Evolutionary conservation across 108 stramenopile species (phyloP).

Genomic region (Stephanodiscus triporus): DNA sequence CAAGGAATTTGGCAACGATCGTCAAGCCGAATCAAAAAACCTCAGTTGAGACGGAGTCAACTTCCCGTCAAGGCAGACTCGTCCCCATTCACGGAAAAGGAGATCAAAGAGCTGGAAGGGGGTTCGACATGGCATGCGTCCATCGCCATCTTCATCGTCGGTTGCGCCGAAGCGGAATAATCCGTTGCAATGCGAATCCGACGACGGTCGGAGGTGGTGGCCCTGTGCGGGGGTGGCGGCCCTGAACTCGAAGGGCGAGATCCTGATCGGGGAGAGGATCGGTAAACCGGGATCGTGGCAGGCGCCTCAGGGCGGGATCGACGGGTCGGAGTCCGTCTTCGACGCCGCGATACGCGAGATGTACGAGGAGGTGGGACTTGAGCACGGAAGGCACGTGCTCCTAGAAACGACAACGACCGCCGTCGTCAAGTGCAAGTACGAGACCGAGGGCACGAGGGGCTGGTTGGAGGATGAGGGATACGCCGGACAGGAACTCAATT

Average conservation of each 20-base stretch:
- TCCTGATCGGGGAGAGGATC: conserved; percentile 56
- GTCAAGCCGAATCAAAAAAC: no score
- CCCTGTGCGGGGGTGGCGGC: conserved; percentile 57
- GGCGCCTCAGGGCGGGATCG: conserved; percentile 60
- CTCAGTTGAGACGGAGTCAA: no score
- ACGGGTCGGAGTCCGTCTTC: conserved; percentile 48
- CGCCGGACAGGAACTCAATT: conserved; percentile 58
- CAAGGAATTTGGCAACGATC: no score
- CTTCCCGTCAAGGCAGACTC: no score
- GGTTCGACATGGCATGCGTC: no score
- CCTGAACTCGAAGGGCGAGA: conserved; percentile 53
- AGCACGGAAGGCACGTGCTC: conserved; percentile 35
- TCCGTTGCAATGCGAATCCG: no score
- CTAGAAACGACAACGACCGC: conserved; percentile 25
- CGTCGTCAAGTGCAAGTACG: conserved; percentile 34
- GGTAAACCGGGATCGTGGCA: conserved; percentile 49
- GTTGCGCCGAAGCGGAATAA: no score
- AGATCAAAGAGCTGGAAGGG: no score
- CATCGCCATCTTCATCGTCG: no score
- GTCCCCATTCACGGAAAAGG: no score
- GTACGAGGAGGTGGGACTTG: conserved; percentile 55
- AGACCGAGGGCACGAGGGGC: conserved; percentile 46
- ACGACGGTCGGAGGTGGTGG: conserved; percentile 47
- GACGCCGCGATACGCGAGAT: conserved; percentile 54
- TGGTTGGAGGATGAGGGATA: conserved; percentile 54